A percentile compares a stretch with the other conserved stretches of the same genome.
phyloP scores from a whole-genome alignment of 371 early-diverging fungal genomes.

The Cokeromyces recurvatus region DNA sequence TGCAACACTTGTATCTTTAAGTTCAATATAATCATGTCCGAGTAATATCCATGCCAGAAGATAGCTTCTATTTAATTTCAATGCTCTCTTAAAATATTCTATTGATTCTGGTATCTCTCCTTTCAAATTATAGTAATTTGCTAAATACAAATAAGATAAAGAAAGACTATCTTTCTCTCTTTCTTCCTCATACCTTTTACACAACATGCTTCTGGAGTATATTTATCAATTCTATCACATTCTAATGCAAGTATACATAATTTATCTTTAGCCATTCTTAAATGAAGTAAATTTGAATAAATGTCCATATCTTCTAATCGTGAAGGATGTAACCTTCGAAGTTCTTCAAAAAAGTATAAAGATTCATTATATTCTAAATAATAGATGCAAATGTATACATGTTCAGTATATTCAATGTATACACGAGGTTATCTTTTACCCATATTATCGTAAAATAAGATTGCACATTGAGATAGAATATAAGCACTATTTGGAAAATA shows the following conservation, averaged over 20 bases:
- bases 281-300: conserved; percentile 88
- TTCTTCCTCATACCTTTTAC: conserved; percentile 55
- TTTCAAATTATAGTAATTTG: conserved; percentile 86
- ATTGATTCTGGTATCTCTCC: conserved; percentile 83
- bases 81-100: conserved; percentile 78
- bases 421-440: no score
- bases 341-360: conserved; percentile 61
- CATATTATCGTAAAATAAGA: conserved; percentile 36
- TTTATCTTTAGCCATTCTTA: conserved; percentile 64
- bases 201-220: conserved; percentile 85
- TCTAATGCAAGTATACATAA: conserved; percentile 80
- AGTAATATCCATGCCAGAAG: conserved; percentile 88
- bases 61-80: conserved; percentile 75
- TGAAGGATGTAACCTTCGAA: conserved; percentile 65
- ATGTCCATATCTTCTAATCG: conserved; percentile 84
- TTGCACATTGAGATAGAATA: conserved; percentile 58
- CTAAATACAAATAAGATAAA: conserved; percentile 23
- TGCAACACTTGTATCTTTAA: conserved; percentile 85
- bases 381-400: no score
- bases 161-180: no score
- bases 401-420: no score
- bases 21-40: conserved; percentile 94
- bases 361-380: conserved; percentile 71
- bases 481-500: conserved; percentile 56
- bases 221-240: conserved; percentile 72